Percentiles rank a stretch among this genome's conserved stretches.
These are phyloP conservation scores for Taphrina pruni DNA, from an alignment of 1,139 yeast genomes.

Conservation along the genomic window DNA sequence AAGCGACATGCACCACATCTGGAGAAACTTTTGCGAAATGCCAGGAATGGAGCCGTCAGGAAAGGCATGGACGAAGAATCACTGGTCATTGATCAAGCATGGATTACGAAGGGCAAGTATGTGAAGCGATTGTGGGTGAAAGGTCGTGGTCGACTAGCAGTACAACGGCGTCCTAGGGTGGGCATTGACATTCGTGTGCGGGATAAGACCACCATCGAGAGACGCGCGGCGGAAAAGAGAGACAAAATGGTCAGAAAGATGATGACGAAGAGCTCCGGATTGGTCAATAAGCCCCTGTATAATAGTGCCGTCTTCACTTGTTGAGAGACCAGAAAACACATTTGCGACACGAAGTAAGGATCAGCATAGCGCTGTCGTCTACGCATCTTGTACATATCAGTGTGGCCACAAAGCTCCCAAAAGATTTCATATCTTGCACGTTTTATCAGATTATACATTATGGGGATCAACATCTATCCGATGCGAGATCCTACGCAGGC, in stretches of 20 bases:
- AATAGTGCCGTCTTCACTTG: conserved; percentile 35
- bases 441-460: too few species aligned
- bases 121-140: conserved; percentile 40
- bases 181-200: conserved; percentile 41
- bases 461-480: not conserved
- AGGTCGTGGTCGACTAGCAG: conserved; percentile 43
- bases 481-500: not conserved
- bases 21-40: conserved; percentile 39
- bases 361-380: not conserved
- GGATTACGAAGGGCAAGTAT: conserved; percentile 43
- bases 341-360: not conserved
- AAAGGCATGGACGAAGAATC: conserved; percentile 40
- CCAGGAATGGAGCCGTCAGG: conserved; percentile 41
- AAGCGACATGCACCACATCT: conserved; percentile 42
- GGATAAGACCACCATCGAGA: conserved; percentile 40
- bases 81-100: conserved; percentile 44
- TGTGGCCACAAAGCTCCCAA: too few species aligned
- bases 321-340: not conserved
- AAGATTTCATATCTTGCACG: too few species aligned
- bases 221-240: conserved; percentile 37
- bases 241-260: conserved; percentile 29
- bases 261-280: conserved; percentile 10
- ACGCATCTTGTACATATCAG: too few species aligned
- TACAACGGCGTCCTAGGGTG: conserved; percentile 41
- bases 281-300: conserved; percentile 27